Evolutionary conservation across 352 stramenopile genomes (phyloP).

Genomic region (Globisporangium nagaii): DNA sequence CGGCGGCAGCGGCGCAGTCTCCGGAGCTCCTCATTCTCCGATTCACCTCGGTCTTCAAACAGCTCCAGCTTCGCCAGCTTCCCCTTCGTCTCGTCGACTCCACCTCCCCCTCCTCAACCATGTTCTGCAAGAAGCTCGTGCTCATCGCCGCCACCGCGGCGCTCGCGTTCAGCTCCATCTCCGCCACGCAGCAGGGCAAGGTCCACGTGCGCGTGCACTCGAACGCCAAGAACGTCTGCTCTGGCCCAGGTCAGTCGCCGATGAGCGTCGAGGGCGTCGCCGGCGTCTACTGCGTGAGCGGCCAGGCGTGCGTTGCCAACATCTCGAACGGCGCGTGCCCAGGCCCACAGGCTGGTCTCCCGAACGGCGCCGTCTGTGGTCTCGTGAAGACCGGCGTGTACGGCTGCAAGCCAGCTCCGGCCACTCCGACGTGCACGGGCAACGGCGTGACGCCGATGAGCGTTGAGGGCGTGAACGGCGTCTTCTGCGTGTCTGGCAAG

Average conservation of each 20-base stretch:
- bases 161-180: slow-evolving; percentile 4
- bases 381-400: slow-evolving; percentile 22
- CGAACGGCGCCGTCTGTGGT: slow-evolving; percentile 15
- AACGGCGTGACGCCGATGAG: slow-evolving; percentile 2
- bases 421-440: background rate
- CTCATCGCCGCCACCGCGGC: slow-evolving; percentile 17
- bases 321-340: slow-evolving; percentile 14
- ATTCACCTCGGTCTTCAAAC: background rate
- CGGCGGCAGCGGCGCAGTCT: too few species aligned
- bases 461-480: slow-evolving; percentile 12
- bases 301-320: slow-evolving; percentile 15
- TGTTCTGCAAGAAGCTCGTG: slow-evolving; percentile 24
- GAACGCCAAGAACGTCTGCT: background rate
- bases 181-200: background rate
- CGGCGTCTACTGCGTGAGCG: slow-evolving; percentile 13
- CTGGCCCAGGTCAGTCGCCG: background rate
- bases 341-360: background rate
- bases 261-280: slow-evolving; percentile 15
- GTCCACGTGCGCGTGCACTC: background rate
- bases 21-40: too few species aligned
- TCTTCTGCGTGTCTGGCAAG: slow-evolving; percentile 14
- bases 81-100: background rate
- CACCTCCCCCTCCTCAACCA: background rate
- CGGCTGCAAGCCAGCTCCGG: slow-evolving; percentile 9
- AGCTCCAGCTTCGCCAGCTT: background rate